Percentiles rank a stretch among this genome's conserved stretches.
Evolutionary conservation across 1,284 basidiomycete genomes (phyloP).

Genomic region (Cerioporus squamosus): DNA sequence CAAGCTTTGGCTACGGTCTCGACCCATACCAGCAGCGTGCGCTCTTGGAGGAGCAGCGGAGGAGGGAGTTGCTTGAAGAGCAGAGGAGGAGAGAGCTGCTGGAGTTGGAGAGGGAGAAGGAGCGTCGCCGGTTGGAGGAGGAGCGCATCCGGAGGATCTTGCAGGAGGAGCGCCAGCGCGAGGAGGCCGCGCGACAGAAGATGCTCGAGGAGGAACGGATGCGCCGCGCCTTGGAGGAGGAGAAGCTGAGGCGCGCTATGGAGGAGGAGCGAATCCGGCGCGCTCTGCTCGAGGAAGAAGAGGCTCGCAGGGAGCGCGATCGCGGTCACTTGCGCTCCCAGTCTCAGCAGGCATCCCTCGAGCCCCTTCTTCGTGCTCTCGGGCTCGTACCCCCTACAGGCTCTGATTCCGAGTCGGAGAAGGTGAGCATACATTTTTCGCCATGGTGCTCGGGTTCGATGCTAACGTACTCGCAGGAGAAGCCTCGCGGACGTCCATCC

Average conservation of each 20-base stretch:
- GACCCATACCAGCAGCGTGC: constrained; percentile 23
- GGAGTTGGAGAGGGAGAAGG: constrained; percentile 29
- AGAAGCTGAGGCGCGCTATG: constrained; percentile 16
- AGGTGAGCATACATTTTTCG: constrained; percentile 4
- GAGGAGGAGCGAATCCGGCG: constrained; percentile 20
- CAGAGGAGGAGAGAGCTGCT: constrained; percentile 24
- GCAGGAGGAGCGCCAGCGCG: constrained; percentile 28
- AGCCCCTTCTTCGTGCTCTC: constrained; percentile 27
- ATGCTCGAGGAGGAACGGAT: constrained; percentile 20
- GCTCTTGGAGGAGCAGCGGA: constrained; percentile 24
- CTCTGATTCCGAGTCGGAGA: constrained; percentile 12
- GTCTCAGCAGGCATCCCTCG: constrained; percentile 16
- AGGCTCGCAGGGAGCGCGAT: constrained; percentile 12
- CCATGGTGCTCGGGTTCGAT: background rate
- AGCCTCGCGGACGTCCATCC: constrained; percentile 7
- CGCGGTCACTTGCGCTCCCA: constrained; percentile 15
- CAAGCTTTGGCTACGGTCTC: constrained; percentile 8
- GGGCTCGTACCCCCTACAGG: constrained; percentile 22
- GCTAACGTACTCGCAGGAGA: constrained; percentile 6
- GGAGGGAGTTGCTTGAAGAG: constrained; percentile 23
- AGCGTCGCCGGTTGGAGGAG: constrained; percentile 27
- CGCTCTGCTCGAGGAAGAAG: constrained; percentile 19
- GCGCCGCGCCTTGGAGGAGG: constrained; percentile 20
- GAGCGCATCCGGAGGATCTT: constrained; percentile 24
- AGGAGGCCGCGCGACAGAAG: constrained; percentile 29